Base-by-base conservation (phyloP, 75 land plant genomes). In the Pseudotsuga menziesii region DNA sequence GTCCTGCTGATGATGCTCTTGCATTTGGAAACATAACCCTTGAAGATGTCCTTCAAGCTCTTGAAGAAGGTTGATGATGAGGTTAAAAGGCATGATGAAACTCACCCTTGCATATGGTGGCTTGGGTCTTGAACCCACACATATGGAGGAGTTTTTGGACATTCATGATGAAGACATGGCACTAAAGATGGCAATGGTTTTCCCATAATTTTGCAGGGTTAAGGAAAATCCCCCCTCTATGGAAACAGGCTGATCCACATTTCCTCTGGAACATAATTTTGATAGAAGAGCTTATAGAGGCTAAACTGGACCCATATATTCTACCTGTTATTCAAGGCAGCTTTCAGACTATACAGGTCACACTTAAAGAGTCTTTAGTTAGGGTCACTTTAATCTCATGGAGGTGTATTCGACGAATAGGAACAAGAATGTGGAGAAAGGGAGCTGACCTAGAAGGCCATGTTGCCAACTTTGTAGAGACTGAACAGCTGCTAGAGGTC, bases 381-480 rank as follows among this genome's bases (percentile, higher is more conserved):
- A 76, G 58, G 9, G 64, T 92, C 14, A 84, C 89, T 57, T 76
- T 92, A 73, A 79, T 92, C 62, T 89, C 94, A 77, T 84, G 98
- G 57, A 85, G 92, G 78, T 91, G 91, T 79, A 89, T 77, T 35
- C 80, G 91, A 7, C 94, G 97, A 12, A 61, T 89, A 79, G 99
- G 99, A 56, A 97, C 99, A 67, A 87, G 99, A 63, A 97, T 97
- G 99, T 97, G 99, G 99, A 85, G 99, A 84, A 97, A 98, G 81
- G 99, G 99, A 81, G 99, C 99, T 15, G 89, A 95, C 79, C 87
- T 89, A 35, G 96, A 94, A 76, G 99, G 99, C 5, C 86, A 85
- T 77, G 85, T 82, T 82, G 99, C 99, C 14, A 97, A 97, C 81
- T 97, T 97, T 80, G 88, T 97, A 52, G 99, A 97, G 78, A 91